A percentile compares a stretch with the other conserved stretches of the same genome.
Evolutionary conservation across 768 basidiomycete genomes (phyloP).

Genomic region (Rhodotorula kratochvilovae): DNA sequence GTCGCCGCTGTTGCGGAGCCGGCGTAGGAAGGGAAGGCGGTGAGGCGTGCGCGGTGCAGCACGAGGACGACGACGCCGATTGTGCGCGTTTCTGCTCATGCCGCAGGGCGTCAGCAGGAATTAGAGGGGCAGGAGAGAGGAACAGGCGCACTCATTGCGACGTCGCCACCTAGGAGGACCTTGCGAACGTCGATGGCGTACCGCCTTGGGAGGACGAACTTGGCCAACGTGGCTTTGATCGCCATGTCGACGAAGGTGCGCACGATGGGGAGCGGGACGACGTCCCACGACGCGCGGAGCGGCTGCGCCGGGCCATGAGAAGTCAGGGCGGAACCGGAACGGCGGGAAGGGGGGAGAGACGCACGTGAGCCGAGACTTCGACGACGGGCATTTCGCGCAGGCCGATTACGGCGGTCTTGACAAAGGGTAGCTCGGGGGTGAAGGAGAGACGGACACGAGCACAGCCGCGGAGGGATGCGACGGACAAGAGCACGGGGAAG

Average conservation of each 20-base stretch:
- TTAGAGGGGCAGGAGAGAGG: too few relatives aligned
- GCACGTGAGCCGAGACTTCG: neutral
- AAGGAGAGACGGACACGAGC: slow-evolving; percentile 15
- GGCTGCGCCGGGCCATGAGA: too few relatives aligned
- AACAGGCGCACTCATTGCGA: slow-evolving; percentile 18
- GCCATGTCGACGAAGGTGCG: slow-evolving; percentile 12
- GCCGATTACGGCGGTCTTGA: slow-evolving; percentile 15
- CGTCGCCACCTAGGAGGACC: slow-evolving; percentile 30
- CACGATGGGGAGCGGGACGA: slow-evolving; percentile 28
- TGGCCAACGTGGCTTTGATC: slow-evolving; percentile 3
- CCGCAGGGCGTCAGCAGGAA: too few relatives aligned
- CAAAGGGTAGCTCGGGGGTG: slow-evolving; percentile 35
- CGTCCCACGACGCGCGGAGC: slow-evolving; percentile 4
- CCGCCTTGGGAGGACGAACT: slow-evolving; percentile 25
- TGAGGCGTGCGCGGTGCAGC: slow-evolving; percentile 11
- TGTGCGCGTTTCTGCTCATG: slow-evolving; percentile 18
- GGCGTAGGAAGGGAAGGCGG: neutral
- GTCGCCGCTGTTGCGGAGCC: neutral
- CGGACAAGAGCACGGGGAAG: slow-evolving; percentile 6
- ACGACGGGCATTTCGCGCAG: neutral
- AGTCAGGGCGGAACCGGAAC: too few relatives aligned
- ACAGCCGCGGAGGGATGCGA: slow-evolving; percentile 1
- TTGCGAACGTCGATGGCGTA: slow-evolving; percentile 29
- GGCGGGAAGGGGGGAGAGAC: neutral
- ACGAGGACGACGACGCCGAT: slow-evolving; percentile 24